These are phyloP conservation scores for Tubosaeta brunneosetosa DNA, from an alignment of 768 basidiomycete species.

Conservation along the genomic window DNA sequence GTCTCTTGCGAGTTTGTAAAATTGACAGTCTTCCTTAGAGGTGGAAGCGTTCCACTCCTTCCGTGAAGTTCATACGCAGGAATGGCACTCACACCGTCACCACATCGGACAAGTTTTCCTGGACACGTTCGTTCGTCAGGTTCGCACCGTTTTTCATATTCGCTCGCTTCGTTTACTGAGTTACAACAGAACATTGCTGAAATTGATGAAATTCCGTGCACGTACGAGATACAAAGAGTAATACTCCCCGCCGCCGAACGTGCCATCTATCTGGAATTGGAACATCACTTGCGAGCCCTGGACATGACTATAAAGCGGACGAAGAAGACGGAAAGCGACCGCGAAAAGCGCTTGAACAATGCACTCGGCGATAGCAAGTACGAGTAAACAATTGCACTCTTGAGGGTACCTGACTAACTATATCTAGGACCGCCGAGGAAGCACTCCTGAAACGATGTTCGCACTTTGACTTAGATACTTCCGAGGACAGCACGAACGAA, in stretches of 20 bases:
- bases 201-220: conserved; percentile 91
- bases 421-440: conserved; percentile 75
- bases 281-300: conserved; percentile 85
- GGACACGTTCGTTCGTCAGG: conserved; percentile 81
- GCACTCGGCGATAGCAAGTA: conserved; percentile 88
- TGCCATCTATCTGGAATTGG: conserved; percentile 90
- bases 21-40: conserved; percentile 40
- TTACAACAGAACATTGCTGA: conserved; percentile 80
- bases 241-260: conserved; percentile 88
- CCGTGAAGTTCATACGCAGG: conserved; percentile 86
- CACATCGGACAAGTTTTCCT: conserved; percentile 77
- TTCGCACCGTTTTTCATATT: conserved; percentile 27
- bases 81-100: conserved; percentile 91
- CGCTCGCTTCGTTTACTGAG: conserved; percentile 8
- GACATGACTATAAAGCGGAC: conserved; percentile 75
- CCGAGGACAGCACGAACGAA: conserved; percentile 42
- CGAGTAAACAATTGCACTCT: conserved; percentile 4
- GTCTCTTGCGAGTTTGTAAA: neutral
- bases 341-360: conserved; percentile 82
- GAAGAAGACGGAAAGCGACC: conserved; percentile 70
- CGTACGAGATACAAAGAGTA: conserved; percentile 56
- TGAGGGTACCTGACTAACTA: neutral
- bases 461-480: conserved; percentile 84
- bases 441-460: conserved; percentile 93
- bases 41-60: conserved; percentile 95